Evolutionary conservation across 2,329 filamentous ascomycete genomes (phyloP), one percentile per base, ranked within the genome.

Genomic region (Neofusicoccum laricinum): DNA sequence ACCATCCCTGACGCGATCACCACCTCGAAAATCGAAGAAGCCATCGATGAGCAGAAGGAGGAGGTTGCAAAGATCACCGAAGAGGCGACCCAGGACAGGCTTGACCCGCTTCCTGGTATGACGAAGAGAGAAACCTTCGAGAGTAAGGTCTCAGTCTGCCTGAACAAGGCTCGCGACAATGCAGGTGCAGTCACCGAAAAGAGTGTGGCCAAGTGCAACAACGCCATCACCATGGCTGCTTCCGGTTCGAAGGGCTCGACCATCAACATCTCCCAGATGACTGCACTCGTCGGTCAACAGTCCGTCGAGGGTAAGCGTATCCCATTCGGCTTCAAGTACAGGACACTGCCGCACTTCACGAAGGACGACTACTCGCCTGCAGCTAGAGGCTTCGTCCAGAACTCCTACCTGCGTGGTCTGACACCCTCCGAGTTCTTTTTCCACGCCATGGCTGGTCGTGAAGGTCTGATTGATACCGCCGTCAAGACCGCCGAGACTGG

Each of bases 191-290:
- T 89, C 58, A 96, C 95, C 0, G 91, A 96, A 78, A 90, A 92
- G 80, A 93, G 91, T 83, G 81, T 99, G 76, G 97, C 97, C 81
- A 92, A 97, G 78, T 84, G 91, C 72, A 99, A 99, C 84, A 97
- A 98, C 73, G 94, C 94, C 58, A 92, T 96, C 63, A 92, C 93
- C 74, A 99, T 98, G 91, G 93, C 96, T 66, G 88, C 89, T 61
- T 97, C 95, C 65, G 95, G 95, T 73, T 99, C 96, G 70, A 99
- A 99, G 83, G 95, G 95, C 76, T 98, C 95, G 2, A 94, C 92
- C 12, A 98, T 99, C 84, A 99, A 99, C 77, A 98, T 99, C 71
- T 97, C 96, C 15, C 95, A 99, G 79, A 99, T 99, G 95, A 96
- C 93, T 67, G 95, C 95, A 30, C 86, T 98, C 68, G 96, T 99